These are phyloP conservation scores for Trichoderma atrobrunneum DNA, from an alignment of 2,329 filamentous ascomycete genomes.

Conservation along the genomic window DNA sequence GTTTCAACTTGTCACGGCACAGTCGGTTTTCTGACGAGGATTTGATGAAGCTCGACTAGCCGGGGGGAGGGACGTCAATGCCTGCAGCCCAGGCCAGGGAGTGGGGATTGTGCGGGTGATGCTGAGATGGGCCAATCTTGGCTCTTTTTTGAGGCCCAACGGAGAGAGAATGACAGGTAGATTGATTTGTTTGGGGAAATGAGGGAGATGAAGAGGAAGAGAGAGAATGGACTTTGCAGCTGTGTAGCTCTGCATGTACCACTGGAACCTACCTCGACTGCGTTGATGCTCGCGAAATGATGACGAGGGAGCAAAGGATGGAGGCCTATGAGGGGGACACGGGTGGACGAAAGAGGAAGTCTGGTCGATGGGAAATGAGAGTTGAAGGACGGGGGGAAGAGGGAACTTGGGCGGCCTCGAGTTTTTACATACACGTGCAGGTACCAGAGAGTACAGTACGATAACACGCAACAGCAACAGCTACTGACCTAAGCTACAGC, in stretches of 20 bases:
- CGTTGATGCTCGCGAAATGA: not conserved
- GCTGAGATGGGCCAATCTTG: not conserved
- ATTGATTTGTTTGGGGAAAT: too few species aligned
- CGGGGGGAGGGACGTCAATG: not conserved
- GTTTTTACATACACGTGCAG: not conserved
- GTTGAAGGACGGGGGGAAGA: not conserved
- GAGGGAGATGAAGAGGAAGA: too few species aligned
- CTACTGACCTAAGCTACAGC: not conserved
- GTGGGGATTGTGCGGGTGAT: not conserved
- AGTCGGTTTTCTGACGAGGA: not conserved
- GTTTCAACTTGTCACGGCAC: not conserved
- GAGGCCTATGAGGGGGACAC: not conserved
- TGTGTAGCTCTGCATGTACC: too few species aligned
- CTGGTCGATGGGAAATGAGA: slow-evolving; percentile 7
- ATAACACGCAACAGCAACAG: not conserved
- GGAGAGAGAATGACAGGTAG: too few species aligned
- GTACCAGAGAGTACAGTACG: not conserved
- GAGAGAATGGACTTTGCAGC: too few species aligned
- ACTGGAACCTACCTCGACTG: not conserved
- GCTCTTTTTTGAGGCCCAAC: too few species aligned
- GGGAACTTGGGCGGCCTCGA: not conserved
- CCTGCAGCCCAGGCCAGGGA: not conserved
- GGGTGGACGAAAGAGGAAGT: not conserved
- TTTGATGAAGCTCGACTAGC: not conserved
- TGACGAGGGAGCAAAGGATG: not conserved